These are phyloP conservation scores for Solanum habrochaites DNA, from an alignment of 257 asterid species.

Conservation along the genomic window DNA sequence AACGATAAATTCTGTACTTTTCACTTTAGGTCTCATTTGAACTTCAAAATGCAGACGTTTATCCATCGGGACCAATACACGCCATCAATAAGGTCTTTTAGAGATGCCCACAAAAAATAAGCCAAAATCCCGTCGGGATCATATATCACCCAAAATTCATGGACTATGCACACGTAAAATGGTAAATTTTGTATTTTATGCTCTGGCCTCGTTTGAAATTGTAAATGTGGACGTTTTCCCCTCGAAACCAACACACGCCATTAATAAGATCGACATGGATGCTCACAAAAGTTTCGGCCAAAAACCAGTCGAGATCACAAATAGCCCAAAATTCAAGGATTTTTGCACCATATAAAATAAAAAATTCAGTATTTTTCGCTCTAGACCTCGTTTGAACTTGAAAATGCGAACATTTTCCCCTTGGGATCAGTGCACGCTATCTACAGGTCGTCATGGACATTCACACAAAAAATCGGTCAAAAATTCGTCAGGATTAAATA, in stretches of 20 bases:
- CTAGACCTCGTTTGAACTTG: too few relatives aligned
- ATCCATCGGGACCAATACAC: neutral
- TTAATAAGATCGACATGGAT: neutral
- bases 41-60: neutral
- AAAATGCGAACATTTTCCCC: too few relatives aligned
- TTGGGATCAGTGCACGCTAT: too few relatives aligned
- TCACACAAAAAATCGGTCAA: too few relatives aligned
- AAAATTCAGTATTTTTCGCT: too few relatives aligned
- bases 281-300: neutral
- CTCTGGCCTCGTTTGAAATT: too few relatives aligned
- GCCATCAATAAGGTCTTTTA: neutral
- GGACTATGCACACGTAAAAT: neutral
- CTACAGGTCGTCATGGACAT: too few relatives aligned
- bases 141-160: neutral
- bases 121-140: neutral
- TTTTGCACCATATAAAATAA: too few relatives aligned
- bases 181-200: neutral
- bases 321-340: neutral
- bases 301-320: too few relatives aligned
- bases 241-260: neutral
- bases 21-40: neutral
- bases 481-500: too few relatives aligned
- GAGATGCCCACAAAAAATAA: neutral
- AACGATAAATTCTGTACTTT: too few relatives aligned
- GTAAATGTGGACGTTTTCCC: neutral